Evolutionary conservation across 228 moss, liverwort and hornwort species (phyloP).

Genomic region (Sphagnum magellanicum): DNA sequence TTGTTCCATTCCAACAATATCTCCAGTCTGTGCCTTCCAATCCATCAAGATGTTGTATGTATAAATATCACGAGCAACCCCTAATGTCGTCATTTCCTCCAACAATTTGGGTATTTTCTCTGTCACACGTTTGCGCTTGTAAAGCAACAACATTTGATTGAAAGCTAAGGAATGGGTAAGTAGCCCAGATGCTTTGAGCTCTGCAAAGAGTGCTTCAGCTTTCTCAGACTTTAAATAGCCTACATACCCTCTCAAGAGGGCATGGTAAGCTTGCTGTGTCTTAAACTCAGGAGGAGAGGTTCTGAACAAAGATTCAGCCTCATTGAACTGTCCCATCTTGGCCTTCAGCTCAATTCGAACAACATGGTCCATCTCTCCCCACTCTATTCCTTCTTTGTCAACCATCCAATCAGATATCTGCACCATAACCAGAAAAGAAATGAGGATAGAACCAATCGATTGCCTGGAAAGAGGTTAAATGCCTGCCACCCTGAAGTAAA

Average conservation of each 20-base stretch:
- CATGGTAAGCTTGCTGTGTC: constrained; percentile 5
- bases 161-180: constrained; percentile 25
- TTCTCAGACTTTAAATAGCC: constrained; percentile 8
- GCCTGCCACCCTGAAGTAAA: background rate
- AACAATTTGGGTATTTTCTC: constrained; percentile 15
- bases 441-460: background rate
- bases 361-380: background rate
- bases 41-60: constrained; percentile 37
- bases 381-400: background rate
- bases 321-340: constrained; percentile 2
- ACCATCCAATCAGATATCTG: constrained; percentile 11
- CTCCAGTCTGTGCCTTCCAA: constrained; percentile 9
- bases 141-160: constrained; percentile 24
- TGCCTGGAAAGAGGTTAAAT: too few species aligned
- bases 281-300: constrained; percentile 4
- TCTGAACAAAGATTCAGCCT: constrained; percentile 5
- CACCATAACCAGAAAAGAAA: background rate
- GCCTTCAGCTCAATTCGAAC: constrained; percentile 7
- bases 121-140: constrained; percentile 11
- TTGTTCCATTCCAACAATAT: constrained; percentile 17
- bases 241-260: constrained; percentile 5
- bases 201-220: constrained; percentile 15
- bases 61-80: constrained; percentile 20
- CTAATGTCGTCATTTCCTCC: constrained; percentile 15
- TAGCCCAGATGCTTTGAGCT: constrained; percentile 12